Conservation (phyloP, 169 alveolate species). For the Amoebophrya sp. region DNA sequence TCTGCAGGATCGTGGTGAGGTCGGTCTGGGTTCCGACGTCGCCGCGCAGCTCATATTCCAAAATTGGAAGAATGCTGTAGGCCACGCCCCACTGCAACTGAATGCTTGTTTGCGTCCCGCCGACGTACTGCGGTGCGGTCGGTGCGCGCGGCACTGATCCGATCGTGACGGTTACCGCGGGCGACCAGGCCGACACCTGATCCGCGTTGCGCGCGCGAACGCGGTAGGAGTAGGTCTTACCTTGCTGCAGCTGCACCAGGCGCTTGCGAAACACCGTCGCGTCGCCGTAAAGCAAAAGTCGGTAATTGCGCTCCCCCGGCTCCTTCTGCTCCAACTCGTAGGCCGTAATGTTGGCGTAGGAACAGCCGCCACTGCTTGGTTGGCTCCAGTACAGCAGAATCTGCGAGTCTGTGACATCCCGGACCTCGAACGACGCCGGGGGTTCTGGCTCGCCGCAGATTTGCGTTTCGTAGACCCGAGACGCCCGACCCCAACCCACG, state of each 20-base stretch:
- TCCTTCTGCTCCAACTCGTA: background rate
- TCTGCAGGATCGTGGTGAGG: background rate
- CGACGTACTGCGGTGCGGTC: background rate
- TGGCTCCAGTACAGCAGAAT: conserved; percentile 25
- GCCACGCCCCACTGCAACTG: background rate
- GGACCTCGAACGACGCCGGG: background rate
- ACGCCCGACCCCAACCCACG: background rate
- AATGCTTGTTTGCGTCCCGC: background rate
- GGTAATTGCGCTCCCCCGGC: background rate
- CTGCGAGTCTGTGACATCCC: background rate
- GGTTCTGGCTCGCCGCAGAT: background rate
- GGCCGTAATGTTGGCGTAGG: background rate
- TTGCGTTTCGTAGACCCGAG: background rate
- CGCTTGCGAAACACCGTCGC: background rate
- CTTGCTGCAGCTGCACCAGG: background rate
- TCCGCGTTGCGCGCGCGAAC: background rate
- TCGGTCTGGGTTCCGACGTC: background rate
- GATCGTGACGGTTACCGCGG: background rate
- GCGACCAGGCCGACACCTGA: background rate
- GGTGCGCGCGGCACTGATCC: background rate
- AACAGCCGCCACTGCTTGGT: background rate
- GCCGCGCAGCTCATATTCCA: background rate
- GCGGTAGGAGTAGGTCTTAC: background rate
- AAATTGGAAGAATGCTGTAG: background rate
- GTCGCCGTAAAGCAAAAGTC: background rate